Evolutionary conservation across 257 asterid genomes (phyloP).

Genomic region (Rehmannia glutinosa): DNA sequence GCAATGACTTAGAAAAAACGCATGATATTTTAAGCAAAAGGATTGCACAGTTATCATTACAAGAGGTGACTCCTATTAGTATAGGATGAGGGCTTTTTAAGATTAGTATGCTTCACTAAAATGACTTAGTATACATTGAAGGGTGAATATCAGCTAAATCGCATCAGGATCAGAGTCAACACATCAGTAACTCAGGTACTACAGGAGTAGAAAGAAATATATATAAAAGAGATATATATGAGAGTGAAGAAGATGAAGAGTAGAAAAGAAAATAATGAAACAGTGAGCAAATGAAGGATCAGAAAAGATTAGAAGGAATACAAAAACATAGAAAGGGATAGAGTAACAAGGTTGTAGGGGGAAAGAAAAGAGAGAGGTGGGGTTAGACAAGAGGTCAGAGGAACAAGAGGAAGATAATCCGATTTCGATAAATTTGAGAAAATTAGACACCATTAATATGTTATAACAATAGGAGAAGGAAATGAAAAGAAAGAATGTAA

Average conservation of each 20-base stretch:
- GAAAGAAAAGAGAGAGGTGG: background rate
- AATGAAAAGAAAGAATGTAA: background rate
- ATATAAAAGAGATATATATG: background rate
- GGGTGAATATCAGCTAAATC: background rate
- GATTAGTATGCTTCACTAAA: background rate
- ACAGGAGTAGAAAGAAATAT: too few relatives aligned
- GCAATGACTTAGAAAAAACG: background rate
- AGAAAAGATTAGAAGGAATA: background rate
- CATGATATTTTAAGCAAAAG: background rate
- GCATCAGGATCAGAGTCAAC: background rate
- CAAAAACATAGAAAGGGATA: background rate
- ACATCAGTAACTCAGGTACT: background rate
- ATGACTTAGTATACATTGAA: background rate
- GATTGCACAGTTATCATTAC: background rate
- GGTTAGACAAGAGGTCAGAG: background rate
- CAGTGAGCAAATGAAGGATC: background rate
- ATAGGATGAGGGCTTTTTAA: background rate
- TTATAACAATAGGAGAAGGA: background rate
- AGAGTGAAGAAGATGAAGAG: background rate
- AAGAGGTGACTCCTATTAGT: background rate
- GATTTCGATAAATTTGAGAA: background rate
- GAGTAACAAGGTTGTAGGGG: background rate
- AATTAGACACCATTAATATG: background rate
- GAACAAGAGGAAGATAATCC: slow-evolving; percentile 5
- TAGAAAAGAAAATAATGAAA: background rate